Percentiles rank a stretch among this genome's conserved stretches.
These are phyloP conservation scores for Coemansia sp. DNA, from an alignment of 192 early-diverging fungal genomes.

Conservation along the genomic window DNA sequence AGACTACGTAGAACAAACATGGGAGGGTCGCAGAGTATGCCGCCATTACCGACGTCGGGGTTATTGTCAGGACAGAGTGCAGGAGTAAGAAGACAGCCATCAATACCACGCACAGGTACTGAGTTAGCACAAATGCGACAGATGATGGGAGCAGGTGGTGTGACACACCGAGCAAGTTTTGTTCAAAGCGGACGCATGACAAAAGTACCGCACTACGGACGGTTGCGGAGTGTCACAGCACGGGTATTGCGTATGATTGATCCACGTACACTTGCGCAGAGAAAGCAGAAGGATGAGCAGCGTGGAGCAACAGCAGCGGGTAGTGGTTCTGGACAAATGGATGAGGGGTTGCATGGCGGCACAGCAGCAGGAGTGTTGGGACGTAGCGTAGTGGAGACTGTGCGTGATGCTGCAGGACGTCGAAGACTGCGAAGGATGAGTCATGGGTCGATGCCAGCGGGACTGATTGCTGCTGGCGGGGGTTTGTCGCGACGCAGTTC, in stretches of 20 bases:
- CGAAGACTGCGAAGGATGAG: conserved; percentile 25
- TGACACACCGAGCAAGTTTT: conserved; percentile 5
- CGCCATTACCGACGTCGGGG: conserved; percentile 29
- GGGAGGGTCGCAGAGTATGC: conserved; percentile 44
- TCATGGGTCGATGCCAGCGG: conserved; percentile 26
- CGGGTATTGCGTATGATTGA: conserved; percentile 50
- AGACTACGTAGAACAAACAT: conserved; percentile 24
- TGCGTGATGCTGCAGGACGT: conserved; percentile 18
- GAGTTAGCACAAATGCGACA: conserved; percentile 10
- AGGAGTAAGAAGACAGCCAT: conserved; percentile 15
- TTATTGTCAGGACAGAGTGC: conserved; percentile 4
- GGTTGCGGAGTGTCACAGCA: conserved; percentile 48
- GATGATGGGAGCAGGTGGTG: background rate
- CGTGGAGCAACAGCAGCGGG: background rate
- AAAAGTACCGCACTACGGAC: conserved; percentile 54
- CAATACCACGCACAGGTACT: conserved; percentile 16
- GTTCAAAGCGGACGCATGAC: conserved; percentile 49
- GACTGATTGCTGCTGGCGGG: background rate
- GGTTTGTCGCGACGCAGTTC: conserved; percentile 27
- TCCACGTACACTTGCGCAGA: conserved; percentile 34
- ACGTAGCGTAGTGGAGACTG: conserved; percentile 26
- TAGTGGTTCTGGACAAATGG: conserved; percentile 12
- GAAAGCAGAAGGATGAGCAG: conserved; percentile 20
- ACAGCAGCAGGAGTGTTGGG: conserved; percentile 37
- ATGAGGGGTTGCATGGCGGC: conserved; percentile 20